A percentile compares a stretch with the other conserved stretches of the same genome.
phyloP scores from a whole-genome alignment of 139 green algal genomes.

The Tetraselmis striata region DNA sequence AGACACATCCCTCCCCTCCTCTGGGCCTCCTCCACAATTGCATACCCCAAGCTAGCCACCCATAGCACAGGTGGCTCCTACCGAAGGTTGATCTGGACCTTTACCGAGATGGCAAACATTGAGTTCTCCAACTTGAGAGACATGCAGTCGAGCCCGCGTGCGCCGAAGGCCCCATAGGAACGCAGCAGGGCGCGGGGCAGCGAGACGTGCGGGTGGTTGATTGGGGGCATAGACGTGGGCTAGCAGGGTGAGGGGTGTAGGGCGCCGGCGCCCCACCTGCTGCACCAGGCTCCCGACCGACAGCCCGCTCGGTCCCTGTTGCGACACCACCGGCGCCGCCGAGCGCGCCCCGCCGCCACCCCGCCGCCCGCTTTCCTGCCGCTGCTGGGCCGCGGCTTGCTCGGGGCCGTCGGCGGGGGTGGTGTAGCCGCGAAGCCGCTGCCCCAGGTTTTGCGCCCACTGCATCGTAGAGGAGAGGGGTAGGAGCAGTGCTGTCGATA shows the following conservation, averaged over 20 bases:
- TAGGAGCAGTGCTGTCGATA: not conserved
- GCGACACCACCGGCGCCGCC: not conserved
- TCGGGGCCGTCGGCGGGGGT: not conserved
- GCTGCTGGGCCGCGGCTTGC: not conserved
- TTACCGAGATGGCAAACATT: no score
- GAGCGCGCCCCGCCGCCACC: no score
- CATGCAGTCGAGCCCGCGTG: no score
- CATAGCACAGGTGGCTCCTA: no score
- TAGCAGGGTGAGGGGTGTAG: no score
- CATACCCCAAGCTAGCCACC: no score
- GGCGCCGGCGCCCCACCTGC: not conserved
- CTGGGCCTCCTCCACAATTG: no score
- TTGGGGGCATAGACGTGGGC: no score
- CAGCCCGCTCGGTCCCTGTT: not conserved
- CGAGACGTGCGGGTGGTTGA: not conserved
- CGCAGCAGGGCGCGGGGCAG: not conserved
- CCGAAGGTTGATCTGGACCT: no score
- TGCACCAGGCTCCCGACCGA: not conserved
- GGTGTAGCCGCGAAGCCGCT: not conserved
- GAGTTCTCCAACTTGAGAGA: no score
- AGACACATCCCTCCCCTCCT: no score
- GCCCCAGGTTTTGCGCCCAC: not conserved
- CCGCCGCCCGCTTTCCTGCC: not conserved
- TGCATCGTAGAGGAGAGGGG: not conserved
- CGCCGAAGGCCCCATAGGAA: not conserved